phyloP scores from a whole-genome alignment of 1,139 yeast genomes.

The Blastobotrys buckinghamii region DNA sequence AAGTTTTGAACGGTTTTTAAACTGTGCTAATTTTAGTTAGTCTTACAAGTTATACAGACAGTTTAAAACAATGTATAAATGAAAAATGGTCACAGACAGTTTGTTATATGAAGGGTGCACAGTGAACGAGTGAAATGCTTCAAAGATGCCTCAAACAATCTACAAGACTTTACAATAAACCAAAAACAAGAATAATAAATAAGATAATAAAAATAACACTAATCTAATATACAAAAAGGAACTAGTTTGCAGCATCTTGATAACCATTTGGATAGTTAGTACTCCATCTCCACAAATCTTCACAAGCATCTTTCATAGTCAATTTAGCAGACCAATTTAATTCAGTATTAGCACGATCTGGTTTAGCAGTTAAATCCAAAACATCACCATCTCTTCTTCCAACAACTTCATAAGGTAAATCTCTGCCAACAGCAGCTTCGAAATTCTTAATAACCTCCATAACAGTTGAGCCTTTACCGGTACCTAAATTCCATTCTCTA shows the following conservation, averaged over 20 bases:
- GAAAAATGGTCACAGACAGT: too few species aligned
- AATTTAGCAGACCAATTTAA: slow-evolving; percentile 59
- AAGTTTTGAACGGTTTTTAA: too few species aligned
- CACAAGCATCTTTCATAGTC: slow-evolving; percentile 58
- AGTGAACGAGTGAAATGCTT: too few species aligned
- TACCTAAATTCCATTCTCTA: slow-evolving; percentile 80
- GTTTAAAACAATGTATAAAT: too few species aligned
- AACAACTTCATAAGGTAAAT: slow-evolving; percentile 58
- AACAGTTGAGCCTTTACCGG: slow-evolving; percentile 75
- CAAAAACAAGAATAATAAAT: too few species aligned
- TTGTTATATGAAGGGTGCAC: too few species aligned
- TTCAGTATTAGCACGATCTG: slow-evolving; percentile 60
- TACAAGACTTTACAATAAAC: too few species aligned
- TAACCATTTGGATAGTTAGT: slow-evolving; percentile 64
- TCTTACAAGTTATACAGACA: too few species aligned
- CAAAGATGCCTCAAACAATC: too few species aligned
- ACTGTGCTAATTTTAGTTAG: too few species aligned
- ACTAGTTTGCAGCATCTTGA: slow-evolving; percentile 19
- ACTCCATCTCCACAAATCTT: slow-evolving; percentile 77
- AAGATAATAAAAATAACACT: too few species aligned
- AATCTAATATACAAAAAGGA: neutral
- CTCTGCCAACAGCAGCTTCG: slow-evolving; percentile 60
- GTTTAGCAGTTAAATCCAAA: slow-evolving; percentile 65
- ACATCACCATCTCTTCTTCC: slow-evolving; percentile 79
- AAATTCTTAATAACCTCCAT: slow-evolving; percentile 66